Base-by-base conservation (phyloP, 257 asterid genomes). In the Fraxinus quadrangulata region DNA sequence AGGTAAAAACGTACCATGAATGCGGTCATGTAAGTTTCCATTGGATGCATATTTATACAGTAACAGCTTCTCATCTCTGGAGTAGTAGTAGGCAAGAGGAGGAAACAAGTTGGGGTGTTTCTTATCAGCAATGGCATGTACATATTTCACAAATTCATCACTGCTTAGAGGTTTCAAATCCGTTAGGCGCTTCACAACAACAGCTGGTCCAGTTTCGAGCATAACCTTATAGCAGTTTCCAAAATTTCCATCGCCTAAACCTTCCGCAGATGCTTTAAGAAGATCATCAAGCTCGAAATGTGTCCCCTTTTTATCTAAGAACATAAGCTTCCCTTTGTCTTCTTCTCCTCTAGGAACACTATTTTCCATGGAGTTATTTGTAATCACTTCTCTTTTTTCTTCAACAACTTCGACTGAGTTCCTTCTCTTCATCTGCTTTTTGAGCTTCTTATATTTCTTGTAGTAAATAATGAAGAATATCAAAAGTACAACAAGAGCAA, bases 51-150 rank as follows among this genome's bases (percentile, higher is more conserved):
- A 91, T 75, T 78, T 86, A 74, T 85, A 89, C 10, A 91, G 45
- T 10, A 93, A 82, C 24, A 93, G 77, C 82, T 90, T 93, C 79
- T 93, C 97, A 49, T 86, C 92, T 76, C 81, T 89, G 78, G 97
- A 87, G 76, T 88, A 78, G 74, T 87, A 91, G 73, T 77, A 93
- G 23, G 88, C 98, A 34, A 90, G 81, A 69, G 84, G 81, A 2
- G 96, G 92, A 79, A 91, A 34, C 88, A 93, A 78, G 78, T 88
- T 91, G 1, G 90, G 97, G 79, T 93, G 97, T 6, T 86, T 90
- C 47, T 51, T 84, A 23, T 83, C 86, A 42, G 85, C 90, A 81
- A 90, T 87, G n/a, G 84, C 76, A 67, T 76, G 84, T 33, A 90
- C 88, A 56, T 90, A 91, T 36, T 83, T 84, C 81, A 78, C 76